Evolutionary conservation across 2,329 filamentous ascomycete genomes (phyloP).

Genomic region (Phaeoacremonium minimum): DNA sequence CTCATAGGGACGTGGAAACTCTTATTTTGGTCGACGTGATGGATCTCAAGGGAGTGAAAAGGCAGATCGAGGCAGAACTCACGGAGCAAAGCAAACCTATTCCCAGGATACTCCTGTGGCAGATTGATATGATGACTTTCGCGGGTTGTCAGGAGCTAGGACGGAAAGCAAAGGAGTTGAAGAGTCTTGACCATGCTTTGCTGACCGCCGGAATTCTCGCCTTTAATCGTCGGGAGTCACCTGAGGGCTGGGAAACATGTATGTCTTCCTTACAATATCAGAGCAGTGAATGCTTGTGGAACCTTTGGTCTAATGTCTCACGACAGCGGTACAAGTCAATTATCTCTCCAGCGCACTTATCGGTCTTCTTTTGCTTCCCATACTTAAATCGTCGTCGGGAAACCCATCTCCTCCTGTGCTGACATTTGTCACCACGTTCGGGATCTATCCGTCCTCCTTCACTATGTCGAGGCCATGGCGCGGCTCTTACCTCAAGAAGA

Average conservation of each 20-base stretch:
- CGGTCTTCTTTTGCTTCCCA: conserved; percentile 24
- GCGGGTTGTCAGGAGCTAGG: conserved; percentile 24
- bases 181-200: conserved; percentile 27
- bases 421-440: conserved; percentile 31
- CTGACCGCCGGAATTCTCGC: conserved; percentile 30
- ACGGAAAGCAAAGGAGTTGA: conserved; percentile 18
- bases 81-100: conserved; percentile 13
- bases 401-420: conserved; percentile 27
- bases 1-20: conserved; percentile 24
- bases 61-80: conserved; percentile 26
- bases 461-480: conserved; percentile 25
- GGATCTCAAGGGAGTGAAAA: conserved; percentile 23
- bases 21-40: conserved; percentile 29
- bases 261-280: too few relatives aligned
- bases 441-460: conserved; percentile 30
- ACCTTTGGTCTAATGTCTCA: too few relatives aligned
- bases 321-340: conserved; percentile 28
- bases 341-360: conserved; percentile 28
- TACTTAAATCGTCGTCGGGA: conserved; percentile 23
- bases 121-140: conserved; percentile 30
- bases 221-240: conserved; percentile 27
- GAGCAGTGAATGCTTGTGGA: too few relatives aligned
- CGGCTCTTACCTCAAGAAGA: conserved; percentile 25
- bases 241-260: conserved; percentile 33
- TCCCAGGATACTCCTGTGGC: conserved; percentile 28